Evolutionary conservation across 116 monocot species (phyloP).

Genomic region (Trichopus zeylanicus): DNA sequence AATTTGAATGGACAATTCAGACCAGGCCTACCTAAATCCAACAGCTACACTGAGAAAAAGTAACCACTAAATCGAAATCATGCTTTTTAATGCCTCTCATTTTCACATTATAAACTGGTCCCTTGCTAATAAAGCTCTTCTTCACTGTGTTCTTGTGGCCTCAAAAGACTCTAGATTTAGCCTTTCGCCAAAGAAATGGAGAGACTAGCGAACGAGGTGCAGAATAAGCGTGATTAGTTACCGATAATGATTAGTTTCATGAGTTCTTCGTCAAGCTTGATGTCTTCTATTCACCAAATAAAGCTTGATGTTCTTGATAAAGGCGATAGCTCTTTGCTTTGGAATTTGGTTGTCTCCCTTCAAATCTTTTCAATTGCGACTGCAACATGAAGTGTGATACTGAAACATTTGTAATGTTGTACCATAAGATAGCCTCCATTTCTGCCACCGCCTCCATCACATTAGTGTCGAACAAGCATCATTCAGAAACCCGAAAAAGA

Average conservation of each 20-base stretch:
- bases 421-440: too few species aligned
- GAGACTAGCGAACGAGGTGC: too few species aligned
- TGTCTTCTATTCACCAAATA: conserved; percentile 1
- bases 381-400: too few species aligned
- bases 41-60: too few species aligned
- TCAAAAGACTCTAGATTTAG: not conserved
- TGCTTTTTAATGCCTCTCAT: too few species aligned
- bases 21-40: too few species aligned
- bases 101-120: too few species aligned
- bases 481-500: not conserved
- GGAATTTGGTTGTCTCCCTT: not conserved
- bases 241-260: not conserved
- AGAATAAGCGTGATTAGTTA: not conserved
- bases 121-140: not conserved
- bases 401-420: not conserved
- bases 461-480: too few species aligned
- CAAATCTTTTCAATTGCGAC: conserved; percentile 1
- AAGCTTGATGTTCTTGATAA: not conserved
- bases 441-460: not conserved
- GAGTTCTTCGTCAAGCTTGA: not conserved
- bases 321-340: not conserved
- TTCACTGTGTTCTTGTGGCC: not conserved
- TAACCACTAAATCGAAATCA: too few species aligned
- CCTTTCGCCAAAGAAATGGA: not conserved
- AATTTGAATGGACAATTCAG: not conserved